Conservation (phyloP, 2,329 filamentous ascomycete genomes). For the Ophiostoma pallidulum region DNA sequence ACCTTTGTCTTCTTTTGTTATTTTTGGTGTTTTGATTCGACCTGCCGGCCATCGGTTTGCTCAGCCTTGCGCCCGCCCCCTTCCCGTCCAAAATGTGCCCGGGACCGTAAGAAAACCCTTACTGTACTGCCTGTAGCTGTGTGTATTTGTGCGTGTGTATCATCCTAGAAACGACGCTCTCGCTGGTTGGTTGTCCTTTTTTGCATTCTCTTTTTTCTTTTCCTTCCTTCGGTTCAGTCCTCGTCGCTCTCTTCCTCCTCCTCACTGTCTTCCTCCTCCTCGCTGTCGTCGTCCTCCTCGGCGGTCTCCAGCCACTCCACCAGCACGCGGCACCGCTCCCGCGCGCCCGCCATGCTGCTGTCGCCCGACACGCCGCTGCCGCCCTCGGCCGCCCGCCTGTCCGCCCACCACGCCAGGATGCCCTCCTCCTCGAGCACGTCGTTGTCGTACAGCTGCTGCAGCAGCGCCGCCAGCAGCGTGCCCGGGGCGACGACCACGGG, state of each 20-base stretch:
- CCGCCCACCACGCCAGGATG: slow-evolving; percentile 80
- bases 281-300: slow-evolving; percentile 60
- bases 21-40: too few species aligned
- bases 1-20: too few species aligned
- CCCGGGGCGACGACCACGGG: slow-evolving; percentile 31
- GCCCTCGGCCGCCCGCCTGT: slow-evolving; percentile 55
- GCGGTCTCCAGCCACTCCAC: slow-evolving; percentile 79
- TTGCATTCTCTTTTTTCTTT: neutral
- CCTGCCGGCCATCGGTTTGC: too few species aligned
- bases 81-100: too few species aligned
- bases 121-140: too few species aligned
- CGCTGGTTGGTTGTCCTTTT: too few species aligned
- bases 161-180: too few species aligned
- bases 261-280: slow-evolving; percentile 43
- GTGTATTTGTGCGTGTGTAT: too few species aligned
- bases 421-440: slow-evolving; percentile 87
- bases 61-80: too few species aligned
- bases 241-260: slow-evolving; percentile 4
- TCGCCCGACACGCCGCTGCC: slow-evolving; percentile 35
- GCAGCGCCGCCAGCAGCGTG: slow-evolving; percentile 63
- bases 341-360: slow-evolving; percentile 51
- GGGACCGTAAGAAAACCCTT: too few species aligned
- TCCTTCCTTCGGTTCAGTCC: neutral
- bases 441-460: slow-evolving; percentile 75
- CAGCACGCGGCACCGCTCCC: slow-evolving; percentile 64